Base-by-base conservation (phyloP, 306 rosid species). In the Fagus sylvatica region DNA sequence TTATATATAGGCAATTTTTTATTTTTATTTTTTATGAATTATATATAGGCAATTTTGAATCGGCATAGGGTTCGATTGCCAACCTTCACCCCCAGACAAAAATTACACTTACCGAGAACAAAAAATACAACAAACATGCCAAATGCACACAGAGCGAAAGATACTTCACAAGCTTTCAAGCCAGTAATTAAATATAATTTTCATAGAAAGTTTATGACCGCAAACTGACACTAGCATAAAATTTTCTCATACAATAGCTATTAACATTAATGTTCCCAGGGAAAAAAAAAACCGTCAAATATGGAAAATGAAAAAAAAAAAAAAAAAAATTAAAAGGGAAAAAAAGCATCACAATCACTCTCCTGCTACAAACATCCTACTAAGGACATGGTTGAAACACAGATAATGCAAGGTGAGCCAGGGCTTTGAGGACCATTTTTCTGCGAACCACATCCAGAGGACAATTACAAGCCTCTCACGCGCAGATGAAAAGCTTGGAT, bases 351-450 rank as follows among this genome's bases (percentile, higher is more conserved):
- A 85, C 89, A 87, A 86, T 80, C 90, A 93, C 89, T 88, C 91
- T 85, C 85, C 91, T 74, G 79, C 89, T 89, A 90, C 93, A 79
- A 79, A 76, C 89, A 82, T 70, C 89, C 95, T 88, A 84, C 87
- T 78, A 70, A 69, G 79, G 85, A 71, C 81, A 91, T 71, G 77
- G 90, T 84, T 77, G 90, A 87, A 85, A 77, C 87, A 80, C 71
- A 64, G 87, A 82, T 80, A 59, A 72, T 42, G 71, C 71, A 64
- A 77, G 83, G 85, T 73, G 70, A 82, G 41, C 80, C 73, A 68
- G 70, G 68, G 80, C 81, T 81, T 82, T 80, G 70, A 72, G 68
- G 64, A 55, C 79, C 71, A 80, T 77, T 67, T 79, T 83, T 79
- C 72, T 76, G 89, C 85, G 83, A 83, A 57, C 84, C 84, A 82